Base-by-base conservation (phyloP, 202 grass and related monocot species). In the Panicum hallii region DNA sequence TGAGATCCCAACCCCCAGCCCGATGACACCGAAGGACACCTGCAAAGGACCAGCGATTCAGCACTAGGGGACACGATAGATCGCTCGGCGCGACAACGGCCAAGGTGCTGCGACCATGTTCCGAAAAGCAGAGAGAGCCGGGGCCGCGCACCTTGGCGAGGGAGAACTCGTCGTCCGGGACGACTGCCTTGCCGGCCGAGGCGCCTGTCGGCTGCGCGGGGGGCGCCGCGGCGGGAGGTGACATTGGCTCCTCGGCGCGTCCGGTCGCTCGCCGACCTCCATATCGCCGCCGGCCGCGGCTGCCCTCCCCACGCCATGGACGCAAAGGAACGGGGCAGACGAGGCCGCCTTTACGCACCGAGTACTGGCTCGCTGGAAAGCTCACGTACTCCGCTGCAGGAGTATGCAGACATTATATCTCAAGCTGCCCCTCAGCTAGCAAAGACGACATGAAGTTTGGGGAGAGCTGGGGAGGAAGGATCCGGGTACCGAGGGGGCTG, bases 21-120 rank as follows among this genome's bases (percentile, higher is more conserved):
- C 97, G 87, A 99, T 96, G 57, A 90, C 86, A 20, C 97, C 93
- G 38, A 99, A 99, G 9, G 97, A 99, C 3, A 99, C 91, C 97
- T 99, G 67, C 45, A 79, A 34, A 50, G 46, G 8, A 52, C 11
- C 40, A 42, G 11, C 34, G 43, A 67, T 44, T 77, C 82, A 82
- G 58, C 52, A 70, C 9, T 23, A 67, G 53, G 9, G 38, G 13
- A 61, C 66, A 38, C 43, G 32, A 32, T 32, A 26, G 61, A 53
- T 58, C 44, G 15, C n/a, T 81, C n/a, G 22, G 48, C 34, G 41
- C 11, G n/a, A 30, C 23, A 58, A 58, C 49, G 7, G 19, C 46
- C 26, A 66, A 3, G 4, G 5, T 1, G 72, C 44, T 17, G 47
- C 41, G 9, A 20, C 9, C 11, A 14, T 15, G 44, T 28, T 38